Conservation (phyloP, 78 protist species). For the Dictyostelium discoideum region DNA sequence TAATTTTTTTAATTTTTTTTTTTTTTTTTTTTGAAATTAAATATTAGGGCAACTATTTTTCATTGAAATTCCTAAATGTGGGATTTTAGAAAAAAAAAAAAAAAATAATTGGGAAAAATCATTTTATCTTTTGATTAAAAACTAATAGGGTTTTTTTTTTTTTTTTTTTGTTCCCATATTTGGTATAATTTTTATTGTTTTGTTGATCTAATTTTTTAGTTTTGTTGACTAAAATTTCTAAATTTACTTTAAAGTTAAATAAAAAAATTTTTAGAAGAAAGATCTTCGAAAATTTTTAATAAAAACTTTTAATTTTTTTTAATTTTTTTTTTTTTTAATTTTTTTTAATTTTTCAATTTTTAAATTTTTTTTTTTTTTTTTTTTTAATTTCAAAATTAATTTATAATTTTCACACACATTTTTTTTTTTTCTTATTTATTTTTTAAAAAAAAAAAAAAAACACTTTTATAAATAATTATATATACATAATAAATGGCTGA, state of each 20-base stretch:
- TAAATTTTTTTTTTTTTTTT: not conserved
- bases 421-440: not conserved
- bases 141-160: no score
- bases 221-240: no score
- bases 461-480: not conserved
- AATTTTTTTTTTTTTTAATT: not conserved
- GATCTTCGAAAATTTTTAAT: no score
- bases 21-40: not conserved
- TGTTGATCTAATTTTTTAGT: no score
- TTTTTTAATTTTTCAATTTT: not conserved
- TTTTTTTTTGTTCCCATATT: no score
- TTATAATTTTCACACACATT: not conserved
- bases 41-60: not conserved
- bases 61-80: not conserved
- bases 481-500: conserved; percentile 58
- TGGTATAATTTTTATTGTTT: no score
- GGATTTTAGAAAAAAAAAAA: no score
- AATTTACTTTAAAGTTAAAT: no score
- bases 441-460: no score
- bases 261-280: no score
- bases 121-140: no score
- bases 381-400: not conserved
- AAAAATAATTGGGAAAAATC: no score
- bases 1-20: conserved; percentile 6
- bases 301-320: not conserved